phyloP scores from a whole-genome alignment of 1,139 yeast genomes.

The Candida tetrigidarum region DNA sequence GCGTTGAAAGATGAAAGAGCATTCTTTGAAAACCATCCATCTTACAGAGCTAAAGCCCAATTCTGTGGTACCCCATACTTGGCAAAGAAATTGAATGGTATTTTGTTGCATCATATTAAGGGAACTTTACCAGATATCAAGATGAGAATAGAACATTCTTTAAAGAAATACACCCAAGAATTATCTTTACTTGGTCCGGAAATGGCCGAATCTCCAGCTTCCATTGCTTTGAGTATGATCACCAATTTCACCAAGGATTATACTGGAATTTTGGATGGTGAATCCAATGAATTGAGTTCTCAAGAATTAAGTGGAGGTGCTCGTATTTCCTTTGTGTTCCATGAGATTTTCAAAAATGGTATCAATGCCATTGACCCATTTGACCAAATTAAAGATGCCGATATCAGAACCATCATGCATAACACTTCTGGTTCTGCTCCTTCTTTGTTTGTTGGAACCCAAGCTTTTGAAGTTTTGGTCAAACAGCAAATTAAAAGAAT shows the following conservation, averaged over 20 bases:
- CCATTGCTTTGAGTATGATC: slow-evolving; percentile 86
- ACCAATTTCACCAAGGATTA: slow-evolving; percentile 94
- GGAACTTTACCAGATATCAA: slow-evolving; percentile 94
- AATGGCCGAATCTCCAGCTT: slow-evolving; percentile 84
- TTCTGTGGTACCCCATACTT: slow-evolving; percentile 96
- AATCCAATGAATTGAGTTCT: slow-evolving; percentile 83
- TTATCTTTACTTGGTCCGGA: slow-evolving; percentile 81
- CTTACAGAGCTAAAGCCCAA: slow-evolving; percentile 84
- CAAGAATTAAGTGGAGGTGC: slow-evolving; percentile 97
- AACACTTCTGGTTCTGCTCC: slow-evolving; percentile 98
- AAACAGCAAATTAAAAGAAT: slow-evolving; percentile 94
- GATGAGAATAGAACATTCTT: slow-evolving; percentile 82
- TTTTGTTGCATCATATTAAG: slow-evolving; percentile 90
- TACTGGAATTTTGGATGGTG: slow-evolving; percentile 91
- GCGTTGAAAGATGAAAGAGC: slow-evolving; percentile 82
- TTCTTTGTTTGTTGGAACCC: slow-evolving; percentile 96
- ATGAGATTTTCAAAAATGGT: slow-evolving; percentile 94
- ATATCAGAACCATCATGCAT: slow-evolving; percentile 96
- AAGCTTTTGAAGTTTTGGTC: slow-evolving; percentile 95
- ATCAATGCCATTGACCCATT: slow-evolving; percentile 93
- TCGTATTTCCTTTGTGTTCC: slow-evolving; percentile 96
- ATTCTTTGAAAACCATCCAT: slow-evolving; percentile 77
- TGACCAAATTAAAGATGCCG: slow-evolving; percentile 96
- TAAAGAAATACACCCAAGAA: slow-evolving; percentile 84
- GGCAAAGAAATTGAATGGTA: slow-evolving; percentile 90